Percentiles rank a stretch among this genome's conserved stretches.
Evolutionary conservation across 139 green algal genomes (phyloP).

Genomic region (Astrephomene gubernaculifera): DNA sequence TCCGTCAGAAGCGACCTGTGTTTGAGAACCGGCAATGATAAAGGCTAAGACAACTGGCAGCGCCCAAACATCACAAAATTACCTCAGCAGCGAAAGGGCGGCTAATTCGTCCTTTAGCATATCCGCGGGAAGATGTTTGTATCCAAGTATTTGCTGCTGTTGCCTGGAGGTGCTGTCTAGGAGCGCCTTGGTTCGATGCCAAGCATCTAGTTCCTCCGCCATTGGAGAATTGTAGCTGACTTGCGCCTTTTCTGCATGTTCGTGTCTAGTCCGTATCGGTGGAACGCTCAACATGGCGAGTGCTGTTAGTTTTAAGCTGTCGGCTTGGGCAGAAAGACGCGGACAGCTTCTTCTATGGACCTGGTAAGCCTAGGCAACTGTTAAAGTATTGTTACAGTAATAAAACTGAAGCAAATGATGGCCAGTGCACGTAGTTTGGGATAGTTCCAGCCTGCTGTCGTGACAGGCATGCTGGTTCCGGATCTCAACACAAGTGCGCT

Average conservation of each 20-base stretch:
- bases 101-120: not conserved
- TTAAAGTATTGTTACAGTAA: too few relatives aligned
- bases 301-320: too few relatives aligned
- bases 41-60: not conserved
- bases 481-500: too few relatives aligned
- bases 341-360: too few relatives aligned
- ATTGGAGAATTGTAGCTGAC: too few relatives aligned
- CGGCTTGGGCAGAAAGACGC: too few relatives aligned
- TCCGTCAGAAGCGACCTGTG: constrained; percentile 6
- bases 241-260: not conserved
- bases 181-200: not conserved
- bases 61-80: not conserved
- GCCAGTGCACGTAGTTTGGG: too few relatives aligned
- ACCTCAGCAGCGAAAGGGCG: not conserved
- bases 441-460: not conserved
- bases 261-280: constrained; percentile 1
- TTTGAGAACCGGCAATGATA: not conserved
- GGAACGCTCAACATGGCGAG: constrained; percentile 21
- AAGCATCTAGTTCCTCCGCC: too few relatives aligned
- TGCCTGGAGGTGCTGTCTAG: not conserved
- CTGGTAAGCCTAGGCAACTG: too few relatives aligned
- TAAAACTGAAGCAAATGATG: too few relatives aligned
- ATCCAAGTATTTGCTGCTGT: not conserved
- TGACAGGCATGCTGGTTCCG: too few relatives aligned
- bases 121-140: not conserved